Base-by-base conservation (phyloP, 768 basidiomycete species). In the Basidioascus undulatus region DNA sequence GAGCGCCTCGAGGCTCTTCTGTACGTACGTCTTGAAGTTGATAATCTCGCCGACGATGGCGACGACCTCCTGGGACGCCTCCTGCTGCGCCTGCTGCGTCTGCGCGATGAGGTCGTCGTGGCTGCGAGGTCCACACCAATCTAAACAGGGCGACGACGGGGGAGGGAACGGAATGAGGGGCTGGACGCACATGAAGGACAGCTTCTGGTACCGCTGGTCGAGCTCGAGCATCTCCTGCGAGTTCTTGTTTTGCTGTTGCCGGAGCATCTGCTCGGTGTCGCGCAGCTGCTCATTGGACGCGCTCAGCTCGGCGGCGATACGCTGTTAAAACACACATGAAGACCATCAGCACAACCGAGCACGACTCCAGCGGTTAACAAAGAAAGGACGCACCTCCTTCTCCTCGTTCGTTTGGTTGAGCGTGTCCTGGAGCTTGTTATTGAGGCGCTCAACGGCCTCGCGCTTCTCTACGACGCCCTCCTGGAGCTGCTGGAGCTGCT, bases 391-490 rank as follows among this genome's bases (percentile, higher is more conserved):
- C 39, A 81, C 83, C 55, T 83, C 79, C 56, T 81, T 70, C 37
- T 82, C 59, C 49, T 77, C 74, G 46, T 81, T 76, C 9, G 78
- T 77, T 55, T 81, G 72, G 41, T 78, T 73, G 44, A 70, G 75
- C 41, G 80, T 49, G 7, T 59, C 69, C 18, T 61, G 63, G 9
- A 75, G 73, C 55, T 79, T 77, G 56, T 75, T 74, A 54, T 78
- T 76, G 19, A 75, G 54, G 51, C 76, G 75, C 35, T 60, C 63
- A 19, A 77, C 69, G 47, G 84, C 79, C 51, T 81, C 74, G 42
- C 78, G 77, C 45, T 76, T 59, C 41, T 77, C 76, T 56, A 87
- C 82, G 52, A 77, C 79, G 45, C 78, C 73, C 40, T 72, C 59
- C 0, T 66, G 69, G 39, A 81, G 58, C 48, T 76, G 68, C 52